A percentile compares a stretch with the other conserved stretches of the same genome.
Conservation (phyloP, 352 stramenopile species). For the Porosira glacialis region DNA sequence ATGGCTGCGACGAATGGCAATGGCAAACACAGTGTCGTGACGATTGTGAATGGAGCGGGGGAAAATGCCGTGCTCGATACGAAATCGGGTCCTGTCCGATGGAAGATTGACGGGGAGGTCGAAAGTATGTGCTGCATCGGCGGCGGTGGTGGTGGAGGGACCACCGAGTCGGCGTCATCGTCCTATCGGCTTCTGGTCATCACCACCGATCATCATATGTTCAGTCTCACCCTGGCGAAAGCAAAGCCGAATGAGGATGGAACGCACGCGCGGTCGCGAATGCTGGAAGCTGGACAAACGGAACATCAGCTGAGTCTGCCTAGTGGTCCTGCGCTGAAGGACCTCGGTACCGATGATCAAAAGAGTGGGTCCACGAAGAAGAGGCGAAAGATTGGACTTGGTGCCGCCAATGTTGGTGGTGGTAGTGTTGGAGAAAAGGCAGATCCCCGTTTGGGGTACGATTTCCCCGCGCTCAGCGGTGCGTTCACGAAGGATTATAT, state of each 20-base stretch:
- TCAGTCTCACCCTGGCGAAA: too few species aligned
- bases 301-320: neutral
- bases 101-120: slow-evolving; percentile 34
- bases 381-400: slow-evolving; percentile 45
- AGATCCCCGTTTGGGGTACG: slow-evolving; percentile 27
- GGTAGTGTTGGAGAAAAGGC: too few species aligned
- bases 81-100: slow-evolving; percentile 24
- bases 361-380: slow-evolving; percentile 18
- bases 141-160: too few species aligned
- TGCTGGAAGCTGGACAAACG: too few species aligned
- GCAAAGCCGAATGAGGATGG: too few species aligned
- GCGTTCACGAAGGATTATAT: slow-evolving; percentile 51
- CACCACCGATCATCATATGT: too few species aligned
- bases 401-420: neutral
- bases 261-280: too few species aligned
- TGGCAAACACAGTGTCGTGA: slow-evolving; percentile 28
- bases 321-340: slow-evolving; percentile 37
- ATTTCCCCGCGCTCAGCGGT: slow-evolving; percentile 51
- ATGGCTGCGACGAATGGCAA: slow-evolving; percentile 17
- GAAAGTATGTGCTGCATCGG: slow-evolving; percentile 9
- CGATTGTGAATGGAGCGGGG: slow-evolving; percentile 33
- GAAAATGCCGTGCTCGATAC: slow-evolving; percentile 10
- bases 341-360: neutral
- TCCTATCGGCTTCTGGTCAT: slow-evolving; percentile 10
- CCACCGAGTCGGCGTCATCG: too few species aligned